Percentiles rank a stretch among this genome's conserved stretches.
phyloP scores from a whole-genome alignment of 129 eudicot species.

The Pulicaria dysenterica region DNA sequence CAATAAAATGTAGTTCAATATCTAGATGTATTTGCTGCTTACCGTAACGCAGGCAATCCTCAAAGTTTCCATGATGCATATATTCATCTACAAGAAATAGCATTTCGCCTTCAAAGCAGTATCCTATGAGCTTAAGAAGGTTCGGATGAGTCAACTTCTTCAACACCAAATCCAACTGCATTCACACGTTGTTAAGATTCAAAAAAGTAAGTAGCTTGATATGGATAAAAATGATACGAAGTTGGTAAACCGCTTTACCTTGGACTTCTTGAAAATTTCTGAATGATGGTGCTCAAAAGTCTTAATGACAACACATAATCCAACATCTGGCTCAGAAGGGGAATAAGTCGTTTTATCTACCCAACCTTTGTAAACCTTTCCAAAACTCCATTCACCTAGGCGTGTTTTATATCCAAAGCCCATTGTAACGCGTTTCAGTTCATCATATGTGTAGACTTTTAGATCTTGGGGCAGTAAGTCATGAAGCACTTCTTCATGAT shows the following conservation, averaged over 20 bases:
- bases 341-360: constrained; percentile 20
- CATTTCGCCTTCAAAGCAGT: constrained; percentile 72
- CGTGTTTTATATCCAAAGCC: constrained; percentile 9
- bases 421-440: constrained; percentile 21
- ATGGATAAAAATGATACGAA: background rate
- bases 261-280: background rate
- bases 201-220: background rate
- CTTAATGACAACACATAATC: constrained; percentile 25
- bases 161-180: constrained; percentile 80
- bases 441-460: constrained; percentile 19
- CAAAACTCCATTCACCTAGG: constrained; percentile 26
- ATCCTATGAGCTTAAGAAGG: constrained; percentile 77
- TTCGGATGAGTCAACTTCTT: constrained; percentile 74
- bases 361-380: constrained; percentile 38
- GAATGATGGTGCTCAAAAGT: background rate
- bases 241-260: background rate
- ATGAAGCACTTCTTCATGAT: background rate
- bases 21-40: background rate
- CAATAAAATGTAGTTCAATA: background rate
- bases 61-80: constrained; percentile 74
- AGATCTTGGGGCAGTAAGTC: background rate
- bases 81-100: constrained; percentile 76
- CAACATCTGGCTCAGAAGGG: background rate
- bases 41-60: constrained; percentile 33
- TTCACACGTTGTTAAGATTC: background rate